Evolutionary conservation across 306 rosid genomes (phyloP), one percentile per base, ranked within the genome.

Genomic region (Glycyrrhiza uralensis): DNA sequence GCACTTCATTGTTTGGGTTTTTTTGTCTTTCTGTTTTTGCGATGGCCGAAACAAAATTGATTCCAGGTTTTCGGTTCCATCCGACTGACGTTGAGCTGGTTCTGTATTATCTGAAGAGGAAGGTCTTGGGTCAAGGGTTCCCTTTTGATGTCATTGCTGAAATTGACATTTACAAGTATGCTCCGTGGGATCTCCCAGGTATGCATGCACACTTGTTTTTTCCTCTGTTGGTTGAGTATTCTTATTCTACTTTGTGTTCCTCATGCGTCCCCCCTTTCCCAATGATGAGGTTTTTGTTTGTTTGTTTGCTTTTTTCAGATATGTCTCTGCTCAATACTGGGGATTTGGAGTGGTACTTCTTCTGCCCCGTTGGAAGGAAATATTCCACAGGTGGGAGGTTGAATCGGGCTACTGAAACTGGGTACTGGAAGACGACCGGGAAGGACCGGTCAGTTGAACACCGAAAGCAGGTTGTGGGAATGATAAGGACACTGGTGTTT

Each of bases 141-240:
- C 80, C 28, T 19, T 0, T 0, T 60, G 74, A 79, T 10, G 79
- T 79, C 14, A 72, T 94, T 26, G 66, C 91, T 6, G 99, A 91
- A 79, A 64, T 91, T 45, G 88, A 89, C 59, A 79, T 94, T 18
- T 85, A 87, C 80, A 87, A 94, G 65, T 83, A 65, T 56, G 73
- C 84, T 12, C 97, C 99, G 2, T 89, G 89, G 90, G 96, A 91
- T 71, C 97, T 94, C 4, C 97, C 96, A 65, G 98, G 98, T 94
- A 63, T 55, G 69, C 22, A 11, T n/a, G 0, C 13, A 39, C 19
- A 33, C 28, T 57, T 59, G 1, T 46, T 56, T 28, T 45, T 14
- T 17, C 52, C 1, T 54, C 2, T 0, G 41, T 55, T 52, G 17
- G 7, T 59, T 0, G 24, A 33, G 10, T 66, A 6, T 9, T 14